Percentiles rank a stretch among this genome's conserved stretches.
Evolutionary conservation across 352 stramenopile genomes (phyloP).

Genomic region (Pythium insidiosum): DNA sequence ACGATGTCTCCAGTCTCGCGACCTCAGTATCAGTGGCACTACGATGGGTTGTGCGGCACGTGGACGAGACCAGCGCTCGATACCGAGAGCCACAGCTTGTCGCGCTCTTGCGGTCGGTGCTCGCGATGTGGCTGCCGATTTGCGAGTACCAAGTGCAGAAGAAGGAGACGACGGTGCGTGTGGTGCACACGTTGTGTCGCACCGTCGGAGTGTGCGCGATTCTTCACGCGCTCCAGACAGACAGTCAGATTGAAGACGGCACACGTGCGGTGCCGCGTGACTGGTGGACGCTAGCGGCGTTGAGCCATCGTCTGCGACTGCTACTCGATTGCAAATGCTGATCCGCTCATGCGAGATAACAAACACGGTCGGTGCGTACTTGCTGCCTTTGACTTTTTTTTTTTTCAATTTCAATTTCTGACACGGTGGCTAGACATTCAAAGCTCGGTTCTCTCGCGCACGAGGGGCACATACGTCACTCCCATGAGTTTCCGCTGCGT

Average conservation of each 20-base stretch:
- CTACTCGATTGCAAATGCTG: neutral
- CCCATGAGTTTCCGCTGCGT: constrained; percentile 49
- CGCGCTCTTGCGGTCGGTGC: neutral
- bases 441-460: constrained; percentile 29
- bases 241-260: too few species aligned
- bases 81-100: constrained; percentile 7
- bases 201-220: neutral
- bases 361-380: too few species aligned
- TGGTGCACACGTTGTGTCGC: neutral
- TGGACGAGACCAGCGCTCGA: constrained; percentile 3
- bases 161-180: neutral
- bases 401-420: too few species aligned
- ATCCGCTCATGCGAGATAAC: neutral
- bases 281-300: neutral
- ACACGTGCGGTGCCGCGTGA: neutral
- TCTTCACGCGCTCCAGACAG: too few species aligned
- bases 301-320: neutral
- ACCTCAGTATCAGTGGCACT: too few species aligned
- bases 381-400: too few species aligned
- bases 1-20: too few species aligned
- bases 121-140: constrained; percentile 1
- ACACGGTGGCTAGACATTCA: constrained; percentile 2
- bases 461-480: constrained; percentile 72
- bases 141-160: neutral
- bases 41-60: constrained; percentile 1